A percentile compares a stretch with the other conserved stretches of the same genome.
Conservation (phyloP, 805 yeast species). For the Yarrowia sp. region DNA sequence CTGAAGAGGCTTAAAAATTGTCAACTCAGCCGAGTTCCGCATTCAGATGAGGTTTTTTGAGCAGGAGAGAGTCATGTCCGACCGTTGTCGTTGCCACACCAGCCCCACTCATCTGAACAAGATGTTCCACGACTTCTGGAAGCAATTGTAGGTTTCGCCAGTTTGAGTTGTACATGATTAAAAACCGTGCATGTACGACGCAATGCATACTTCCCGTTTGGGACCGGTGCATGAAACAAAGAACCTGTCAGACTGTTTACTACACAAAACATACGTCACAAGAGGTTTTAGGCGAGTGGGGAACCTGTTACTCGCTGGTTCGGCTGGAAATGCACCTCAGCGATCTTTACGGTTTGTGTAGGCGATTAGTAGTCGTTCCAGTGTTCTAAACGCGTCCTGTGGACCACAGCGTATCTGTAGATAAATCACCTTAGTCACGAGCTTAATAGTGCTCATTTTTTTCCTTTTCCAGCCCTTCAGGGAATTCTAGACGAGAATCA, state of each 20-base stretch:
- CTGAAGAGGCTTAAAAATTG: too few relatives aligned
- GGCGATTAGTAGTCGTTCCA: not conserved
- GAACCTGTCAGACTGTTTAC: constrained; percentile 3
- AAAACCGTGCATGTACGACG: not conserved
- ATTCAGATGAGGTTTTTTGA: too few relatives aligned
- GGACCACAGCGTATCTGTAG: not conserved
- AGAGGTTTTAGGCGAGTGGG: not conserved
- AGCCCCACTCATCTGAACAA: not conserved
- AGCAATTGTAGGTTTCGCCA: not conserved
- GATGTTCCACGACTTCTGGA: constrained; percentile 9
- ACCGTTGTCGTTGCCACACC: too few relatives aligned
- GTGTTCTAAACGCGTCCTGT: not conserved
- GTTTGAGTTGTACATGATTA: not conserved
- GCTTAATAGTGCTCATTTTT: not conserved
- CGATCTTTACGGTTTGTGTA: not conserved
- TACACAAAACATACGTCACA: not conserved
- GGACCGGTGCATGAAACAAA: not conserved
- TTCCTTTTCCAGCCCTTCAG: not conserved
- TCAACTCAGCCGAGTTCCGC: too few relatives aligned
- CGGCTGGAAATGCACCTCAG: not conserved
- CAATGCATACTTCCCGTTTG: constrained; percentile 16
- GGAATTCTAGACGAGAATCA: not conserved
- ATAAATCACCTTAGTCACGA: not conserved
- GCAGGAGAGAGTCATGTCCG: too few relatives aligned
- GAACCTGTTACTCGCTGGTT: not conserved